Evolutionary conservation across 371 early-diverging fungal species (phyloP), one percentile per base, ranked within the genome.

Genomic region (Saksenaea vasiformis): DNA sequence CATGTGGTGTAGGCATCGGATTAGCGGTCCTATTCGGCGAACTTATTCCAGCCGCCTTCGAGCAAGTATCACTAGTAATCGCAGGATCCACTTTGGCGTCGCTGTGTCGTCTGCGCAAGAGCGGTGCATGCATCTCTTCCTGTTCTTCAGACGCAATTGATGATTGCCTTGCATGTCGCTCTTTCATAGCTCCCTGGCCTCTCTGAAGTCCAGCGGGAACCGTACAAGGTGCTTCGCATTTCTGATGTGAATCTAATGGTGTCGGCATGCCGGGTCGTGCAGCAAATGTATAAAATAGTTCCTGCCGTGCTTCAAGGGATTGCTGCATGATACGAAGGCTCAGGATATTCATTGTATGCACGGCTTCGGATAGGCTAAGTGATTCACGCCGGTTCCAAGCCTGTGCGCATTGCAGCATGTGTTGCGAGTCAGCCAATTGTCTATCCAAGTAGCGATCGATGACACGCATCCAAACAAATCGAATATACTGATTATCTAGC

Each of bases 361-460:
- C 74, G 1, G 76, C 79, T 47, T 79, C 76, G 9, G 54, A 35
- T 2, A 70, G 15, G 19, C 60, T 63, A 11, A 76, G 44, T 5
- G 65, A 56, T 15, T 68, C 64, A n/a, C 69, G 71, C 4, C 64
- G 58, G 17, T 74, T 76, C 79, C 79, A 79, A 24, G 74, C 74
- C 53, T 76, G 76, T 22, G 79, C 79, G 38, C 79, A 79, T 34
- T 74, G 72, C 0, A 79, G 63, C 71, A 79, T 74, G 34, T 70
- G 74, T 34, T 79, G 76, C 5, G 79, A 70, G 35, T 79, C 79
- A 15, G 71, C 15, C 79, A 76, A 79, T 35, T 73, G 72, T 31
- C 71, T 74, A 34, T 79, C 79, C n/a, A 79, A 65, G 54, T 71
- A 71, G 10, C 72, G 70, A 44, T 74, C 72, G 54, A 79, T 71